Evolutionary conservation across 2,329 filamentous ascomycete species (phyloP).

Genomic region (Leptographium wingfieldii): DNA sequence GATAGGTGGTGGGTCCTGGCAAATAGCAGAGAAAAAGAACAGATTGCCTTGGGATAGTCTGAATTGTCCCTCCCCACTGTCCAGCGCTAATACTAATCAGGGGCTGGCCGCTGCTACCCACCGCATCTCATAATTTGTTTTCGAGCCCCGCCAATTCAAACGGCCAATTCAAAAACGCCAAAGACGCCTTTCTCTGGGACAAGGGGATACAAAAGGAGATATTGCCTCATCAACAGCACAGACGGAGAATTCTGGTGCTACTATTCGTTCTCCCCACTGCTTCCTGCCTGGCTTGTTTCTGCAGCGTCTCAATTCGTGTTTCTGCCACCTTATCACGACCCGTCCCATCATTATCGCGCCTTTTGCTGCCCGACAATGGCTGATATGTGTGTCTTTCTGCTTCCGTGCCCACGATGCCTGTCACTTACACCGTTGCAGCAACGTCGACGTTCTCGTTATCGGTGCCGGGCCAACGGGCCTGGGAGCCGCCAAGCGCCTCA

Average conservation of each 20-base stretch:
- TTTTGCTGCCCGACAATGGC: neutral
- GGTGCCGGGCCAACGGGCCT: conserved; percentile 95
- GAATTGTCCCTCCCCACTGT: neutral
- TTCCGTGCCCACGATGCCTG: neutral
- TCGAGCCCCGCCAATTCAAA: neutral
- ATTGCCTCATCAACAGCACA: neutral
- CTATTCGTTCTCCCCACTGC: neutral
- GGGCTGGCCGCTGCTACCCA: neutral
- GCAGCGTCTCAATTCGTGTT: neutral
- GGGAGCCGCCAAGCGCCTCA: conserved; percentile 92
- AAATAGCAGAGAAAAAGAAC: neutral
- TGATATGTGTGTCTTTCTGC: conserved; percentile 2
- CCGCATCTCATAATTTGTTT: neutral
- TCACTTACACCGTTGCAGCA: conserved; percentile 34
- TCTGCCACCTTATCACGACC: neutral
- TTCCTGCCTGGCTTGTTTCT: neutral
- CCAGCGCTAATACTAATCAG: neutral
- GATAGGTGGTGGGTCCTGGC: neutral
- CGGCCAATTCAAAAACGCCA: neutral
- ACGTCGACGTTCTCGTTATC: conserved; percentile 95
- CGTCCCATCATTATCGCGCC: neutral
- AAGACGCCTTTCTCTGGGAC: neutral
- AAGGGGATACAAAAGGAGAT: neutral
- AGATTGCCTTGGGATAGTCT: too few relatives aligned
- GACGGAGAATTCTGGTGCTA: neutral